Evolutionary conservation across 805 yeast genomes (phyloP).

Genomic region (Candida krabiensis): DNA sequence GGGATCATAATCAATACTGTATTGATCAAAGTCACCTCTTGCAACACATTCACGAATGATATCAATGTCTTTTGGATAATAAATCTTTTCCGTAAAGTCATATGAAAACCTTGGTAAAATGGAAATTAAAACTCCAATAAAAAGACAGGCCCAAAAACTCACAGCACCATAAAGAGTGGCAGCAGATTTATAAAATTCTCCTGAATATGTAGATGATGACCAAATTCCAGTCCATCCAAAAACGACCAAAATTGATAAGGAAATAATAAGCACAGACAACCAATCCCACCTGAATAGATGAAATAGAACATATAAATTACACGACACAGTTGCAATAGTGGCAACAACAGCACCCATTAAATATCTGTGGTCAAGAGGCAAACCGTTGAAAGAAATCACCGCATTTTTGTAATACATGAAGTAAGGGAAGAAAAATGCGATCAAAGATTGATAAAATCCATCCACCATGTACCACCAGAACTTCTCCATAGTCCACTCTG

Average conservation of each 20-base stretch:
- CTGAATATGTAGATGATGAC: conserved; percentile 53
- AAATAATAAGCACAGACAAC: conserved; percentile 56
- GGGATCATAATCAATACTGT: conserved; percentile 72
- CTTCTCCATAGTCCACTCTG: conserved; percentile 68
- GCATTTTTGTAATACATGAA: conserved; percentile 45
- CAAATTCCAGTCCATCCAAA: conserved; percentile 82
- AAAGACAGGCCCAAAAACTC: conserved; percentile 65
- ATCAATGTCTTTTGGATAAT: conserved; percentile 66
- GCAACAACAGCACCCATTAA: conserved; percentile 70
- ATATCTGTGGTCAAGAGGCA: conserved; percentile 67
- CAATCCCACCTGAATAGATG: conserved; percentile 85
- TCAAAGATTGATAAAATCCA: conserved; percentile 72
- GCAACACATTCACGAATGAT: conserved; percentile 70
- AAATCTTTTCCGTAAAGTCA: conserved; percentile 54
- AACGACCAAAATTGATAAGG: conserved; percentile 57
- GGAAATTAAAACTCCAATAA: conserved; percentile 63
- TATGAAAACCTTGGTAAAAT: conserved; percentile 65
- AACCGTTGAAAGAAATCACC: conserved; percentile 43
- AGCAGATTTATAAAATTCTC: conserved; percentile 68
- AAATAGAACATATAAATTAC: conserved; percentile 63
- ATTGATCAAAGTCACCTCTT: conserved; percentile 65
- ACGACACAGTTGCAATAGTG: conserved; percentile 62
- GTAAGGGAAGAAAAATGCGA: conserved; percentile 75
- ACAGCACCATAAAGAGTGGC: conserved; percentile 61
- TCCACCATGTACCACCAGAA: conserved; percentile 75